Conservation (phyloP, 345 rosid species). For the Rhodamnia rubescens region DNA sequence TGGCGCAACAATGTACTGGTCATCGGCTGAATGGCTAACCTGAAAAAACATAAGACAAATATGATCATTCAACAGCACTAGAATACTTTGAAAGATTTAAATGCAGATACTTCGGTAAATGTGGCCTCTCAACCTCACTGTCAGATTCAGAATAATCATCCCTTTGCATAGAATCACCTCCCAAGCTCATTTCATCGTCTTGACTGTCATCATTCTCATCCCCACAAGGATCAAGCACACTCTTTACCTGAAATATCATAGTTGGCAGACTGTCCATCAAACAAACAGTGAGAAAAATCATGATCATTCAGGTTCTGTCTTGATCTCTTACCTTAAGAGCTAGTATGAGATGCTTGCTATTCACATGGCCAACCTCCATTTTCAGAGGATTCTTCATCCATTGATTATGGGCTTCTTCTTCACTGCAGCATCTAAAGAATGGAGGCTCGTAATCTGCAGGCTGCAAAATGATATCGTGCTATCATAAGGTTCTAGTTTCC, state of each 20-base stretch:
- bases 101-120: background rate
- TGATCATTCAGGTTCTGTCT: background rate
- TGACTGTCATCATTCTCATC: slow-evolving; percentile 72
- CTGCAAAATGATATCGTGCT: slow-evolving; percentile 21
- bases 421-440: slow-evolving; percentile 76
- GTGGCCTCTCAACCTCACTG: slow-evolving; percentile 53
- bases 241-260: slow-evolving; percentile 57
- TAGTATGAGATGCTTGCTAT: slow-evolving; percentile 87
- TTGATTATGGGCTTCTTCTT: slow-evolving; percentile 66
- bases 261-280: background rate
- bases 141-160: slow-evolving; percentile 65
- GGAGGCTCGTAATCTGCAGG: slow-evolving; percentile 95
- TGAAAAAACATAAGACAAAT: slow-evolving; percentile 10
- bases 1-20: slow-evolving; percentile 48
- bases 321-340: slow-evolving; percentile 56
- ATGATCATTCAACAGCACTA: background rate
- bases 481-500: background rate
- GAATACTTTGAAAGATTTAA: background rate
- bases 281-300: background rate
- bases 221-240: slow-evolving; percentile 97
- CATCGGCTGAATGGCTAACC: slow-evolving; percentile 55
- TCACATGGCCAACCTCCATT: slow-evolving; percentile 96
- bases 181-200: slow-evolving; percentile 57
- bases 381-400: slow-evolving; percentile 88
- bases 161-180: slow-evolving; percentile 46